Evolutionary conservation across 495 filamentous ascomycete species (phyloP), one percentile per base, ranked within the genome.

Genomic region (Aspergillus ostianus): DNA sequence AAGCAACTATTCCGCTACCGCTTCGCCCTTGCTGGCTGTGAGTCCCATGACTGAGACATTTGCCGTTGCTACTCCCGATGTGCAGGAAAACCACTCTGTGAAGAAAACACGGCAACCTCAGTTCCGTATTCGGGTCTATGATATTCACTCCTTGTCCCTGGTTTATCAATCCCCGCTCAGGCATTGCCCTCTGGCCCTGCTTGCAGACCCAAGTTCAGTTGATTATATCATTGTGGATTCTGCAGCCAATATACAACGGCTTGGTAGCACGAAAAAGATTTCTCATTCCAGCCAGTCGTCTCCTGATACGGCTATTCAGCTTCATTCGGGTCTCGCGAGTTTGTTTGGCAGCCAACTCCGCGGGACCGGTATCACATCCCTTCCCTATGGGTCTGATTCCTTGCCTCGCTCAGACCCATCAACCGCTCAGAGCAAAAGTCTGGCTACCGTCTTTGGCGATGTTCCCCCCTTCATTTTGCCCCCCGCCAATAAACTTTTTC

Each of bases 401-500:
- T 74, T 65, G 41, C 74, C 71, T 52, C 73, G 74, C 13, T 68
- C 77, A 20, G 75, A 80, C 30, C 68, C 75, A 12, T 81, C 78
- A 3, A 80, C 88, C 21, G 80, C 90, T 21, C 75, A 85, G 29
- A 78, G 79, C 46, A 86, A 90, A 64, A 84, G 84, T 59, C 73
- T 97, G 51, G 81, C 88, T 13, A 79, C 84, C 59, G 80, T 95
- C 9, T 94, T 96, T 69, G 86, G 91, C 56, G 80, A 82, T 32
- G 86, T 83, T 26, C 81, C 90, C 23, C 81, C 90, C 7, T 90
- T 87, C 72, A 87, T 88, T 10, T 80, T 94, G 73, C 90, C 90
- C 27, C 84, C 90, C 45, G 85, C 94, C 47, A 82, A 84, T 54
- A 86, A 91, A 54, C 76, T 95, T 65, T 95, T 96, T 69, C 83